Conservation (phyloP, 1,284 basidiomycete genomes). For the Vanrija sp. region DNA sequence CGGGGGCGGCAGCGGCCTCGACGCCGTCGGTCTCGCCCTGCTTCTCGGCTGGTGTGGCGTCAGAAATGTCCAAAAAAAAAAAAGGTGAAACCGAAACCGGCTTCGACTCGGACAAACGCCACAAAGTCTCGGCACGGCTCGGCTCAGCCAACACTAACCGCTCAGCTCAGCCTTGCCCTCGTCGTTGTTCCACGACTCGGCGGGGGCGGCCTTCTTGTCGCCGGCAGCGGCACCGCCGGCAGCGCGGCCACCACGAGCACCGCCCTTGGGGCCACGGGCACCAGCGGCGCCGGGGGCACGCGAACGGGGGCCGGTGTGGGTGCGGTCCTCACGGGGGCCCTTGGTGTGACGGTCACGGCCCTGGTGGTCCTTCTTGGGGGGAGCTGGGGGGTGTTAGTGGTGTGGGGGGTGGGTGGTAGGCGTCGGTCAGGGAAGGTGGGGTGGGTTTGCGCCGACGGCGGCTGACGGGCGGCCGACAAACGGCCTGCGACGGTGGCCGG, state of each 20-base stretch:
- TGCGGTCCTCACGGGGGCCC: constrained; percentile 39
- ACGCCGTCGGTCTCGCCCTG: constrained; percentile 48
- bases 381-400: constrained; percentile 16
- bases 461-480: no score
- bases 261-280: constrained; percentile 37
- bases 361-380: constrained; percentile 31
- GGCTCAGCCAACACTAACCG: constrained; percentile 51
- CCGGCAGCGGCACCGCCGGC: constrained; percentile 36
- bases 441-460: no score
- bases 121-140: no score
- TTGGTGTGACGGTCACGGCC: constrained; percentile 45
- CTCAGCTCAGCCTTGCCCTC: constrained; percentile 72
- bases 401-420: no score
- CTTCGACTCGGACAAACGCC: neutral
- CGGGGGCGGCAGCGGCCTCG: constrained; percentile 32
- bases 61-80: constrained; percentile 22
- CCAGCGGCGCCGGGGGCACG: constrained; percentile 32
- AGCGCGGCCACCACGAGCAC: constrained; percentile 25
- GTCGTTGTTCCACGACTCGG: constrained; percentile 83
- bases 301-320: constrained; percentile 27
- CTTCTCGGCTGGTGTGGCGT: constrained; percentile 43
- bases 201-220: constrained; percentile 67
- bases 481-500: no score
- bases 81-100: no score
- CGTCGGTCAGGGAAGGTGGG: no score